phyloP scores from a whole-genome alignment of 2,329 filamentous ascomycete genomes.

The Sphaerulina musiva region DNA sequence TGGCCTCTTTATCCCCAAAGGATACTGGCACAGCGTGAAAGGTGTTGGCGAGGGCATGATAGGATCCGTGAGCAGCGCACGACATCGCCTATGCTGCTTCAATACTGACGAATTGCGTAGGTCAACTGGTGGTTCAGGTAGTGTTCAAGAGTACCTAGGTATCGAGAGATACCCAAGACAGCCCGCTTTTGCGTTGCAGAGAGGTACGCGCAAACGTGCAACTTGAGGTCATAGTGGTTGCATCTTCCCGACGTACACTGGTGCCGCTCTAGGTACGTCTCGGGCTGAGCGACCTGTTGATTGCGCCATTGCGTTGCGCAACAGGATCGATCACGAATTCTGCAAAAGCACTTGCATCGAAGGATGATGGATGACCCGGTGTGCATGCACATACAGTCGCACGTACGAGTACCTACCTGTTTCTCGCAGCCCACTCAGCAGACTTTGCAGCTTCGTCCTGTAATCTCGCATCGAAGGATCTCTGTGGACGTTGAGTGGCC shows the following conservation, averaged over 20 bases:
- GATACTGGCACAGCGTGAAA: slow-evolving; percentile 82
- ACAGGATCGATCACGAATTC: background rate
- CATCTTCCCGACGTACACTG: background rate
- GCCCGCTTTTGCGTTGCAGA: no score
- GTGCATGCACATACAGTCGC: background rate
- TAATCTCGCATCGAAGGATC: background rate
- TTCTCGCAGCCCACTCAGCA: background rate
- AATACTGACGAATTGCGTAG: background rate
- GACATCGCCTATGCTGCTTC: no score
- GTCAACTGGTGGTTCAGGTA: slow-evolving; percentile 76
- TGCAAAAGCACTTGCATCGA: background rate
- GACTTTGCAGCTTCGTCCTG: background rate
- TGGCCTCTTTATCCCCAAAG: slow-evolving; percentile 69
- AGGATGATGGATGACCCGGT: background rate
- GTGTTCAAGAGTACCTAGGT: no score
- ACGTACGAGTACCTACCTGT: background rate
- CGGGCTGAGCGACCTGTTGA: background rate
- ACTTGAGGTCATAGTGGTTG: background rate
- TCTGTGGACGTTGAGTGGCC: no score
- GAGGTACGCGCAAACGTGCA: no score
- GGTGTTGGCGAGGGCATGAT: slow-evolving; percentile 54
- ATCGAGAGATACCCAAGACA: no score
- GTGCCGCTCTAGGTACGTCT: background rate
- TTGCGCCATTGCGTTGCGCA: background rate
- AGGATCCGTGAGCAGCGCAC: slow-evolving; percentile 46